Percentiles rank a stretch among this genome's conserved stretches.
phyloP scores from a whole-genome alignment of 352 stramenopile genomes.

The Hyaloperonospora brassicae region DNA sequence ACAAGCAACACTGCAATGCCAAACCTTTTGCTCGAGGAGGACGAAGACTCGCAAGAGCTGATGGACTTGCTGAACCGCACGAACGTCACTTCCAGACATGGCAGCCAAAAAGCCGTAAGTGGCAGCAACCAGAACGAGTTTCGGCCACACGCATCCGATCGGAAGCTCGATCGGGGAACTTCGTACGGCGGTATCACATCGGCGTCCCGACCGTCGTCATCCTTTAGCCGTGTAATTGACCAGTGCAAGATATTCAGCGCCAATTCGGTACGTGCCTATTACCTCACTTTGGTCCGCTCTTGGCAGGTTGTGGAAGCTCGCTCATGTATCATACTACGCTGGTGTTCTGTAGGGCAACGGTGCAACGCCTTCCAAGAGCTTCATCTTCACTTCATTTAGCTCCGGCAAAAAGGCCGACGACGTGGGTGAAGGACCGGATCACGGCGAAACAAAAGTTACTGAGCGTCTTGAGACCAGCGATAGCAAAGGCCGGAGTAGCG shows the following conservation, averaged over 20 bases:
- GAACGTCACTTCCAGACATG: conserved; percentile 25
- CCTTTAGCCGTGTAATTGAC: conserved; percentile 56
- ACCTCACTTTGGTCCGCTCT: background rate
- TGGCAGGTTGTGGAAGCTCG: no score
- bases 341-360: conserved; percentile 12
- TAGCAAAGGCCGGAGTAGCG: conserved; percentile 44
- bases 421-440: conserved; percentile 25
- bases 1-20: conserved; percentile 27
- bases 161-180: conserved; percentile 46
- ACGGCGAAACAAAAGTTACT: conserved; percentile 18
- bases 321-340: background rate
- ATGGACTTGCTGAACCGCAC: conserved; percentile 56
- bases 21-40: conserved; percentile 64
- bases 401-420: conserved; percentile 29
- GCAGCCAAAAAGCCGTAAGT: conserved; percentile 5
- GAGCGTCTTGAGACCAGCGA: conserved; percentile 28
- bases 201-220: conserved; percentile 39
- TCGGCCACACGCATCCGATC: conserved; percentile 8
- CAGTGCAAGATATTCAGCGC: conserved; percentile 68
- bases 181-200: conserved; percentile 44
- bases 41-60: conserved; percentile 72
- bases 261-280: conserved; percentile 38
- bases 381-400: conserved; percentile 72
- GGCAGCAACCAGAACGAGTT: conserved; percentile 4
- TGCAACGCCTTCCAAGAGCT: conserved; percentile 44